Evolutionary conservation across 2,329 filamentous ascomycete species (phyloP).

Genomic region (Thielaviopsis ethacetica): DNA sequence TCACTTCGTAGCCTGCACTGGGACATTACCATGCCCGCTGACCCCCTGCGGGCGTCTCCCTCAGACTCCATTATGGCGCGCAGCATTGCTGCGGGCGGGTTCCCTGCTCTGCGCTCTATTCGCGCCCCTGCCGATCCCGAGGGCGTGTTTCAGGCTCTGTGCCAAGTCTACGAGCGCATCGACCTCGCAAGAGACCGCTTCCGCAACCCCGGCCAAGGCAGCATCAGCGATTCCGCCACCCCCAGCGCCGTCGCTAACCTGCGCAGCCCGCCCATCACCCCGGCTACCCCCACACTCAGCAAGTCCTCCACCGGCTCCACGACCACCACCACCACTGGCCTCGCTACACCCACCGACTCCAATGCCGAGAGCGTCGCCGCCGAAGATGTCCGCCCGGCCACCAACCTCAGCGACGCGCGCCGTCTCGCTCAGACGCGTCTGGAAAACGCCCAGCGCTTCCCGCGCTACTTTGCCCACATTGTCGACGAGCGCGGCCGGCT

Average conservation of each 20-base stretch:
- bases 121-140: slow-evolving; percentile 54
- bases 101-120: slow-evolving; percentile 43
- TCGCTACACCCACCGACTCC: slow-evolving; percentile 16
- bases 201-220: slow-evolving; percentile 14
- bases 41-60: slow-evolving; percentile 27
- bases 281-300: slow-evolving; percentile 1
- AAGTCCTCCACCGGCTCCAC: slow-evolving; percentile 5
- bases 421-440: slow-evolving; percentile 50
- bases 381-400: slow-evolving; percentile 18
- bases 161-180: slow-evolving; percentile 41
- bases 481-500: slow-evolving; percentile 33
- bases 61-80: slow-evolving; percentile 43
- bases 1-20: slow-evolving; percentile 42
- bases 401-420: slow-evolving; percentile 35
- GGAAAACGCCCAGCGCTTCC: slow-evolving; percentile 36
- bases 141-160: slow-evolving; percentile 52
- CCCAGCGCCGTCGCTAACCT: slow-evolving; percentile 11
- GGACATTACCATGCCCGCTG: slow-evolving; percentile 40
- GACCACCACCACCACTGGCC: neutral
- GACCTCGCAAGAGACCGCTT: slow-evolving; percentile 35
- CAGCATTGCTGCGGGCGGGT: slow-evolving; percentile 43
- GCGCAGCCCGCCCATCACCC: slow-evolving; percentile 11
- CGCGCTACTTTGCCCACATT: slow-evolving; percentile 43
- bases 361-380: slow-evolving; percentile 3
- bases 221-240: slow-evolving; percentile 10